Evolutionary conservation across 1,284 basidiomycete species (phyloP).

Genomic region (Apiotrichum domesticum): DNA sequence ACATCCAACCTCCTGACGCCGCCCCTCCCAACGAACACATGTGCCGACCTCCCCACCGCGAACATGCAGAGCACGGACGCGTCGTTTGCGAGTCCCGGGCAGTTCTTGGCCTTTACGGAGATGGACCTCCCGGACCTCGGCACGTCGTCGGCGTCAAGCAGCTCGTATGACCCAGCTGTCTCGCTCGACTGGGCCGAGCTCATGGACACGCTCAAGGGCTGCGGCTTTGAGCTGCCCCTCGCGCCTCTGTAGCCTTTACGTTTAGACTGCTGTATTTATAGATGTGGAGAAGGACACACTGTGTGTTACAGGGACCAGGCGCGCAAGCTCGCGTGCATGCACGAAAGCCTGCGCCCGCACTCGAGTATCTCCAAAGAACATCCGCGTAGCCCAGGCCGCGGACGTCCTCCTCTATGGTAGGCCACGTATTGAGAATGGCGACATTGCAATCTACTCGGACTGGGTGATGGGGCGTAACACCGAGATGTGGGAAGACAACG

Average conservation of each 20-base stretch:
- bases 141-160: background rate
- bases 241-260: background rate
- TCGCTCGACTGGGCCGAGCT: conserved; percentile 7
- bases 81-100: too few relatives aligned
- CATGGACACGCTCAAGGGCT: conserved; percentile 5
- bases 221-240: conserved; percentile 5
- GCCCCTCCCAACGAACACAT: too few relatives aligned
- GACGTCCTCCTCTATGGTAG: background rate
- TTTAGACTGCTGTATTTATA: too few relatives aligned
- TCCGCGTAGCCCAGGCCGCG: background rate
- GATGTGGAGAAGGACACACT: too few relatives aligned
- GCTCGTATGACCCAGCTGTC: background rate
- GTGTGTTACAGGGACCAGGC: too few relatives aligned
- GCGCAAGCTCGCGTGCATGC: background rate
- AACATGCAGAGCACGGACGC: too few relatives aligned
- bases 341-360: background rate
- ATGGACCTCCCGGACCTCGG: background rate
- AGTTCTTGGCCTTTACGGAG: too few relatives aligned
- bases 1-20: too few relatives aligned
- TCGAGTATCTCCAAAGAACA: background rate
- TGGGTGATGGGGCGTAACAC: conserved; percentile 2
- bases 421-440: conserved; percentile 1
- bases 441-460: background rate
- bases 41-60: too few relatives aligned
- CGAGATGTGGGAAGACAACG: background rate